Evolutionary conservation across 192 early-diverging fungal species (phyloP).

Genomic region (Backusella tuberculispora): DNA sequence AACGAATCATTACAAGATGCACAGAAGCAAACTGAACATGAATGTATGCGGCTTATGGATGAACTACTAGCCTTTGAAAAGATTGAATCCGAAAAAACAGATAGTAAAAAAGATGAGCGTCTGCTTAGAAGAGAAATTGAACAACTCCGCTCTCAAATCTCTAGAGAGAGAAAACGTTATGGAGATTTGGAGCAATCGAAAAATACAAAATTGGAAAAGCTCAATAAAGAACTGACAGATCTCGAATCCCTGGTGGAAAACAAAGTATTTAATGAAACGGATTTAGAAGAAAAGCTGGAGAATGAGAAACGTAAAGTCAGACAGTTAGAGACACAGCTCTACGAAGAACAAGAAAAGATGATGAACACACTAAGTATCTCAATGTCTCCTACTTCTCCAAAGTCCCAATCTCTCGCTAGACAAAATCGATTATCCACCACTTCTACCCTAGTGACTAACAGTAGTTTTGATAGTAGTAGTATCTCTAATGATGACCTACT

Average conservation of each 20-base stretch:
- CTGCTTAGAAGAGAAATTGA: constrained; percentile 3
- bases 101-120: background rate
- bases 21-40: constrained; percentile 69
- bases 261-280: constrained; percentile 73
- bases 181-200: constrained; percentile 64
- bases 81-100: constrained; percentile 23
- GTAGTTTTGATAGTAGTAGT: background rate
- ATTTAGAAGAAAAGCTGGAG: constrained; percentile 63
- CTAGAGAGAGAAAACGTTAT: constrained; percentile 53
- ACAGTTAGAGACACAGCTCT: constrained; percentile 50
- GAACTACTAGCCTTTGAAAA: constrained; percentile 70
- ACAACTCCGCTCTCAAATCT: constrained; percentile 45
- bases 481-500: constrained; percentile 17
- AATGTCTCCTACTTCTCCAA: background rate
- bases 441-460: background rate
- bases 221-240: constrained; percentile 68
- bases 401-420: background rate
- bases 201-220: constrained; percentile 57
- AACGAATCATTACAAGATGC: constrained; percentile 59
- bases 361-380: background rate
- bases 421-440: constrained; percentile 12
- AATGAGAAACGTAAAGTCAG: constrained; percentile 48
- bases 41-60: constrained; percentile 74
- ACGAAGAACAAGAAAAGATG: background rate
- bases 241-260: constrained; percentile 73